Evolutionary conservation across 2,329 filamentous ascomycete genomes (phyloP), one percentile per base, ranked within the genome.

Genomic region (Botrytis tulipae): DNA sequence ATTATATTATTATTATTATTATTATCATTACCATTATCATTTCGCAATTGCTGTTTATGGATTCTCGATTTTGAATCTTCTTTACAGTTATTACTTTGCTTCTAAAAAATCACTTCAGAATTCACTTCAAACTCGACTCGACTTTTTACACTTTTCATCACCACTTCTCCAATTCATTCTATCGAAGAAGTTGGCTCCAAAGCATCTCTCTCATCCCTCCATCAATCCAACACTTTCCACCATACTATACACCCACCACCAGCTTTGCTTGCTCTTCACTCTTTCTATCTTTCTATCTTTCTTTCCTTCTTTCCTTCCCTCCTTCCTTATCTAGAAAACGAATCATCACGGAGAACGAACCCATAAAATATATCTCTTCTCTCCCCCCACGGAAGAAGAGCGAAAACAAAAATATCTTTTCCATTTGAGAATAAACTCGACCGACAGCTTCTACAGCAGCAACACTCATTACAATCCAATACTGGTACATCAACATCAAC

Each of bases 361-460:
- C 48, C 35, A 57, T 29, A 8, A 22, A 42, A 42, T 5, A 29
- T 25, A 57, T 54, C 65, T 46, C 37, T 16, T 9, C 29, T 18
- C 29, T 32, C 29, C 32, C 32, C 32, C 4, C 48, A 16, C 25
- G 2, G 14, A 3, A 29, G 40, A 63, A 29, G 61, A 44, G 37
- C 37, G 6, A 63, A 46, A 63, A 32, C 25, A 20, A n/a, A 35
- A 63, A 66, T 35, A 66, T 66, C 44, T 37, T 51, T 29, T 54
- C 14, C 60, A 54, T 29, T 35, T 22, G 44, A 67, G 65, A 67
- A 9, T 51, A n/a, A 35, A 57, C n/a, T n/a, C 48, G 48, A 16
- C 37, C 65, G 46, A 67, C 46, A 54, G 46, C 65, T 67, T 67
- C 46, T 67, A 54, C 65, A 67, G 65, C 65, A 66, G 22, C 63